A percentile compares a stretch with the other conserved stretches of the same genome.
Evolutionary conservation across 1,139 yeast genomes (phyloP).

Genomic region (Starmera stellimalicola): DNA sequence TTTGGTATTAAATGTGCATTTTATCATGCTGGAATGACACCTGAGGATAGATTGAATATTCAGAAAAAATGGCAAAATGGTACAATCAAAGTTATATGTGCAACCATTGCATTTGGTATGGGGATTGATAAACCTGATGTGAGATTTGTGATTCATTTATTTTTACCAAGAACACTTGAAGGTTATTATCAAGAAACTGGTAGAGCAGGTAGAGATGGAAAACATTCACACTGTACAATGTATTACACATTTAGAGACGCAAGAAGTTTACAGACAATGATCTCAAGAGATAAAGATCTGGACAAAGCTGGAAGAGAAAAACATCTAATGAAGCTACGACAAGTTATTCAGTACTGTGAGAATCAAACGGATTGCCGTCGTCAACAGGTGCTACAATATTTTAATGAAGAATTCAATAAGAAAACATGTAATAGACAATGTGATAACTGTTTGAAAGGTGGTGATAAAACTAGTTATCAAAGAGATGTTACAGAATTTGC

Average conservation of each 20-base stretch:
- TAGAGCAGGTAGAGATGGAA: conserved; percentile 97
- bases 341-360: conserved; percentile 88
- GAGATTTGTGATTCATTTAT: conserved; percentile 78
- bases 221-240: conserved; percentile 69
- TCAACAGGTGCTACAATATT: conserved; percentile 78
- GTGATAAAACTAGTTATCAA: conserved; percentile 34
- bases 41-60: conserved; percentile 59
- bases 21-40: conserved; percentile 91
- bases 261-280: conserved; percentile 61
- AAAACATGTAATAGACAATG: conserved; percentile 62
- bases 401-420: conserved; percentile 73
- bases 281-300: conserved; percentile 64
- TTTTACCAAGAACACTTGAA: conserved; percentile 85
- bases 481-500: conserved; percentile 68
- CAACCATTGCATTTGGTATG: conserved; percentile 98
- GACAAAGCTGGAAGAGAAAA: conserved; percentile 61
- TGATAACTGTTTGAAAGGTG: conserved; percentile 68
- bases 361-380: conserved; percentile 87
- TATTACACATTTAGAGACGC: conserved; percentile 77
- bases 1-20: conserved; percentile 61
- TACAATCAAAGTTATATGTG: conserved; percentile 70
- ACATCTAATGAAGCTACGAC: conserved; percentile 67
- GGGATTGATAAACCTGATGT: conserved; percentile 97
- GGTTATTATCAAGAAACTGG: conserved; percentile 98
- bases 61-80: conserved; percentile 82